These are phyloP conservation scores for Rhodotorula babjevae DNA, from an alignment of 768 basidiomycete genomes.

Conservation along the genomic window DNA sequence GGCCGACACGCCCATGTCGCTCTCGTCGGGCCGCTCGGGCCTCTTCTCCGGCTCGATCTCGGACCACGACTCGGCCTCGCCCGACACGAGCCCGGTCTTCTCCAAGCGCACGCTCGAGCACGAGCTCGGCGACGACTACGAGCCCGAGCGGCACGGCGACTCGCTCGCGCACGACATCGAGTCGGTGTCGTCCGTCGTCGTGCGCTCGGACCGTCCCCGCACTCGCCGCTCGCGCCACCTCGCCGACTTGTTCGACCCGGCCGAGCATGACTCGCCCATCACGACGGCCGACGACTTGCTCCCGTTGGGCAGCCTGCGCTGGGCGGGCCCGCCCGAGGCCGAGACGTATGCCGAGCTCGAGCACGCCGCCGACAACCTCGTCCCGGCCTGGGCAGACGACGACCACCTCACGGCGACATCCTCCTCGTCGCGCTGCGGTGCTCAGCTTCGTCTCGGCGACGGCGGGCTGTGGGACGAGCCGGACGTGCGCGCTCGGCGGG, in stretches of 20 bases:
- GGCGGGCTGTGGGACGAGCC: background rate
- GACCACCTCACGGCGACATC: background rate
- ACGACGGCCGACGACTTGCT: conserved; percentile 11
- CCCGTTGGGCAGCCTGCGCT: background rate
- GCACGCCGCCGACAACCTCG: background rate
- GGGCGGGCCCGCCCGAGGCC: background rate
- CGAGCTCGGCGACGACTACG: conserved; percentile 8
- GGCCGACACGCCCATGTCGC: background rate
- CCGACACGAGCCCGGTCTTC: background rate
- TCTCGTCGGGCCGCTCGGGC: conserved; percentile 4
- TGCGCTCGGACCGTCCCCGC: background rate
- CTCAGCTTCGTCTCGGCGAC: background rate
- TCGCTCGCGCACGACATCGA: background rate
- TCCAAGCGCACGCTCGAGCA: conserved; percentile 3
- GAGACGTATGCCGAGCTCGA: conserved; percentile 11
- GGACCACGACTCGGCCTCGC: background rate
- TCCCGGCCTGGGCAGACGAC: conserved; percentile 13
- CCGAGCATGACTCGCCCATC: background rate
- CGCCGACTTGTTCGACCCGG: background rate
- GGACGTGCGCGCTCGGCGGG: background rate
- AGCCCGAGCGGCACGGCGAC: background rate
- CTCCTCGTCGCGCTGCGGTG: background rate
- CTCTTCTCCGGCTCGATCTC: background rate
- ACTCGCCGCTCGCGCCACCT: background rate
- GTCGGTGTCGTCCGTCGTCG: background rate